phyloP scores from a whole-genome alignment of 768 basidiomycete genomes.

The Auricularia cornea region DNA sequence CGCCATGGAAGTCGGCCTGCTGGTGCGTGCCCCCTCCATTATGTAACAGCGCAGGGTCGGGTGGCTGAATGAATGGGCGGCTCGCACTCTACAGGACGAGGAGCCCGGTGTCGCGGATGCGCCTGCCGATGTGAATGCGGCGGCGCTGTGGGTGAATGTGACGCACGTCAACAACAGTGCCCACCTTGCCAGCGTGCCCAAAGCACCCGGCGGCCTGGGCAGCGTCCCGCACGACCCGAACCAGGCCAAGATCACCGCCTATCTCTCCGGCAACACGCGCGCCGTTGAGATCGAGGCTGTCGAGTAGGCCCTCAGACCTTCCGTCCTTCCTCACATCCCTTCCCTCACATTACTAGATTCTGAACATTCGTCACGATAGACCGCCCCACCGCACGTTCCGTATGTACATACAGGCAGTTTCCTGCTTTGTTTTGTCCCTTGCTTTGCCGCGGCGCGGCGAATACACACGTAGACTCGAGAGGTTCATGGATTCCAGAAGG shows the following conservation, averaged over 20 bases:
- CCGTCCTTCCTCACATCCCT: no score
- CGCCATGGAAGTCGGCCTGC: neutral
- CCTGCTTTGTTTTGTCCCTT: no score
- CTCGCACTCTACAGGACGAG: neutral
- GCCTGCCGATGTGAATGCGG: neutral
- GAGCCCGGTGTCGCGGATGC: neutral
- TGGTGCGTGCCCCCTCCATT: neutral
- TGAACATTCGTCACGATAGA: no score
- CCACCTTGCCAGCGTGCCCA: neutral
- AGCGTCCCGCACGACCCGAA: neutral
- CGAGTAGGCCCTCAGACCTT: no score
- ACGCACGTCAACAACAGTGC: neutral
- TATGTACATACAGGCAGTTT: no score
- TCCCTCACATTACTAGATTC: no score
- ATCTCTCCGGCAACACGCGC: neutral
- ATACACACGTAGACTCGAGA: no score
- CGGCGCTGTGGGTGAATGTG: neutral
- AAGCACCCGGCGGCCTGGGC: neutral
- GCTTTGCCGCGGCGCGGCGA: no score
- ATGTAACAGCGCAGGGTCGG: neutral
- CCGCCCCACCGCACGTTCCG: no score
- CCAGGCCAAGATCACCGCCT: conserved; percentile 1
- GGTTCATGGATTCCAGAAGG: no score
- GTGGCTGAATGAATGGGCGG: neutral
- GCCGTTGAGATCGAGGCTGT: neutral